These are phyloP conservation scores for Chrysanthemum seticuspe DNA, from an alignment of 129 eudicot genomes.

Conservation along the genomic window DNA sequence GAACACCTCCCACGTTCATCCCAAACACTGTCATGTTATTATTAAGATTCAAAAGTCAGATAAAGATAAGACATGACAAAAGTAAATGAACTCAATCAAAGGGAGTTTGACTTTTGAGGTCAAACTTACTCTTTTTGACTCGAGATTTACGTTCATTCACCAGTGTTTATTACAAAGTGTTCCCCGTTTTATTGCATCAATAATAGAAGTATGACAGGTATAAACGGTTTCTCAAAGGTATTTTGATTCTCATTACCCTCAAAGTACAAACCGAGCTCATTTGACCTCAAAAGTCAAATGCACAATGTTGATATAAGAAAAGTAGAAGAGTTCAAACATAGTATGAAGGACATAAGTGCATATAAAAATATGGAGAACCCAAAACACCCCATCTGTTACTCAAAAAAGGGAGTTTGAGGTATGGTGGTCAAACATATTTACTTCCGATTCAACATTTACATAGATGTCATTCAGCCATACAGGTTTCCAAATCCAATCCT, in stretches of 20 bases:
- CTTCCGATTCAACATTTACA: too few species aligned
- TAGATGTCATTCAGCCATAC: too few species aligned
- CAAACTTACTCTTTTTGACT: not conserved
- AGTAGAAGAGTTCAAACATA: too few species aligned
- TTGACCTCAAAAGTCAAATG: slow-evolving; percentile 16
- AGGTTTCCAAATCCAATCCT: too few species aligned
- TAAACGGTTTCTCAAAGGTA: not conserved
- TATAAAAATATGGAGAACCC: too few species aligned
- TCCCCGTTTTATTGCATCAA: not conserved
- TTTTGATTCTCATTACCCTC: not conserved
- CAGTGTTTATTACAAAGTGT: not conserved
- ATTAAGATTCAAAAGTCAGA: slow-evolving; percentile 16
- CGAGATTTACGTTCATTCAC: not conserved
- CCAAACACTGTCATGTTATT: slow-evolving; percentile 65
- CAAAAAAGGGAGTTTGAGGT: too few species aligned
- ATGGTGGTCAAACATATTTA: too few species aligned
- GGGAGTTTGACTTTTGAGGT: slow-evolving; percentile 12
- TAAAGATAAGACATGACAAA: slow-evolving; percentile 8
- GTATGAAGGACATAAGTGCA: too few species aligned
- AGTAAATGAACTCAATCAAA: not conserved
- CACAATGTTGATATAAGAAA: too few species aligned
- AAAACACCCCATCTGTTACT: too few species aligned
- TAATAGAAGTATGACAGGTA: not conserved
- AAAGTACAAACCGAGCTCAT: not conserved
- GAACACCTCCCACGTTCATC: slow-evolving; percentile 99